Percentiles rank a stretch among this genome's conserved stretches.
Evolutionary conservation across 2,329 filamentous ascomycete genomes (phyloP).

Genomic region (Ampelomyces quisqualis): DNA sequence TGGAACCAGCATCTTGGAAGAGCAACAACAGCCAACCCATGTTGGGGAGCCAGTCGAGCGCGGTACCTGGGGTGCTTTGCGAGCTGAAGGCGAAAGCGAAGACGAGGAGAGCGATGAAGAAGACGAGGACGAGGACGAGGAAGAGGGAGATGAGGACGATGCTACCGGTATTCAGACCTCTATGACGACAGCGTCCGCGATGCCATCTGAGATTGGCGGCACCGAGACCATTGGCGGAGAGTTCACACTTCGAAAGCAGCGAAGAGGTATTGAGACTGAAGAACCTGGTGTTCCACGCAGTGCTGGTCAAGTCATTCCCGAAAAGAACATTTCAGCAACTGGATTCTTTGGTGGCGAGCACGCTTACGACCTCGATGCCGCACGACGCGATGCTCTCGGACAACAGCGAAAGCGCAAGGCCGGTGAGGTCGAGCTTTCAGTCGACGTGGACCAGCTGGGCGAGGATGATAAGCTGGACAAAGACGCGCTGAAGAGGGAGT

Average conservation of each 20-base stretch:
- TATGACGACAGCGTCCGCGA: conserved; percentile 70
- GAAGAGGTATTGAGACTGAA: conserved; percentile 80
- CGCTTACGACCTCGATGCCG: conserved; percentile 79
- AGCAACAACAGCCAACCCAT: conserved; percentile 56
- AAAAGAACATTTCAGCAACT: conserved; percentile 79
- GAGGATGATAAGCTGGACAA: conserved; percentile 77
- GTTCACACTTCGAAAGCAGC: conserved; percentile 86
- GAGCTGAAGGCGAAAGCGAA: conserved; percentile 73
- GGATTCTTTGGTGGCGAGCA: conserved; percentile 97
- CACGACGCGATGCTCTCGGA: conserved; percentile 63
- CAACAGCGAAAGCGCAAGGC: conserved; percentile 88
- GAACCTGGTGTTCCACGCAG: conserved; percentile 69
- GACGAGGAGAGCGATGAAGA: conserved; percentile 61
- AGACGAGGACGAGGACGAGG: conserved; percentile 67
- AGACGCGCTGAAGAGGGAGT: conserved; percentile 77
- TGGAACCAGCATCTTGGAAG: conserved; percentile 67
- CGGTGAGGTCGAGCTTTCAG: conserved; percentile 88
- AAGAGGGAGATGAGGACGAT: conserved; percentile 59
- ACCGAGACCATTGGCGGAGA: conserved; percentile 79
- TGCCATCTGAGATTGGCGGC: conserved; percentile 76
- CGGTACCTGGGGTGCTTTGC: conserved; percentile 87
- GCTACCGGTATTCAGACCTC: conserved; percentile 68
- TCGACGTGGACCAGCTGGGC: conserved; percentile 80
- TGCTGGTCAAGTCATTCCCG: conserved; percentile 86
- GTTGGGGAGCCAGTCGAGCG: conserved; percentile 78